Evolutionary conservation across 768 basidiomycete genomes (phyloP).

Genomic region (Termitomyces sp.): DNA sequence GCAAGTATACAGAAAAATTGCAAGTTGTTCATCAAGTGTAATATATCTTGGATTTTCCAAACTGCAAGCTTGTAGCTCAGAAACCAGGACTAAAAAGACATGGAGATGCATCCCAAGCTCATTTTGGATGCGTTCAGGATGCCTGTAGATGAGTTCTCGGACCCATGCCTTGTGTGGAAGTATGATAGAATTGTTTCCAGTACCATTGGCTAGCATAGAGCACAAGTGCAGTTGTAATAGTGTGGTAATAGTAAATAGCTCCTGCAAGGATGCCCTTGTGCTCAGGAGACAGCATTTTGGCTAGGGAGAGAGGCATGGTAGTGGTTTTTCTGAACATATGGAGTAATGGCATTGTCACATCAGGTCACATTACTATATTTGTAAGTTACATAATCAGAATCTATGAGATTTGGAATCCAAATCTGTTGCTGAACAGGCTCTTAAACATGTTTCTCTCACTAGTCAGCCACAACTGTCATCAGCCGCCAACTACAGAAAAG

Average conservation of each 20-base stretch:
- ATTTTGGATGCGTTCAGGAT: neutral
- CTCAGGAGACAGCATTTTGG: no score
- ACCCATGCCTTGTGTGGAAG: neutral
- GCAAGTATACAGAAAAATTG: conserved; percentile 25
- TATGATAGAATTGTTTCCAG: neutral
- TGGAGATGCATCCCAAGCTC: neutral
- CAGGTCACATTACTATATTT: no score
- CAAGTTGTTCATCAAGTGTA: conserved; percentile 25
- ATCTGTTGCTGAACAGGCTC: neutral
- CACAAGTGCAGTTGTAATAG: neutral
- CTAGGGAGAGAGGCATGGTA: no score
- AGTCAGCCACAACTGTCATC: no score
- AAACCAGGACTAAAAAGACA: conserved; percentile 8
- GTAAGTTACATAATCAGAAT: neutral
- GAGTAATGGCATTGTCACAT: no score
- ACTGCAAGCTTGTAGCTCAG: conserved; percentile 3
- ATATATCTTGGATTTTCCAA: conserved; percentile 22
- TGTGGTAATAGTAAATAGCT: neutral
- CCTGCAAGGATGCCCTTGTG: neutral
- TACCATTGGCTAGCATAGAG: neutral
- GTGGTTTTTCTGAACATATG: no score
- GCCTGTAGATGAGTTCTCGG: neutral
- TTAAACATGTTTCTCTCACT: no score
- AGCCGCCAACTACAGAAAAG: no score
- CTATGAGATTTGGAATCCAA: no score